A percentile compares a stretch with the other conserved stretches of the same genome.
Conservation (phyloP, 345 rosid species). For the Schrenkiella parvula region DNA sequence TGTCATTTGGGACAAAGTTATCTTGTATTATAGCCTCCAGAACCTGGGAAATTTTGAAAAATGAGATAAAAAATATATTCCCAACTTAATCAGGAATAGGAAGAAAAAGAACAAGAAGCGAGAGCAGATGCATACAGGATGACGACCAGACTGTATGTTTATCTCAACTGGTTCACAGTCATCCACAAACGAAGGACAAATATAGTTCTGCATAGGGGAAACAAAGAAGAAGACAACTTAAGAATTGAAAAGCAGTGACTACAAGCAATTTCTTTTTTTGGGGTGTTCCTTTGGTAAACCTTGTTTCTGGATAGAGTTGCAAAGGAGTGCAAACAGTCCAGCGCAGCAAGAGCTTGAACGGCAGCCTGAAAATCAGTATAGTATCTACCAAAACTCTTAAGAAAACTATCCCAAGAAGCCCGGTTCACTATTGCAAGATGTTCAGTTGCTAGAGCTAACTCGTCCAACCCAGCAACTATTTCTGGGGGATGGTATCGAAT, state of each 20-base stretch:
- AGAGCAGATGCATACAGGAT: constrained; percentile 58
- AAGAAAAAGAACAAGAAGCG: background rate
- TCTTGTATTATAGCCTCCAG: constrained; percentile 72
- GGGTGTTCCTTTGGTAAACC: constrained; percentile 36
- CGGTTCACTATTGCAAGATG: constrained; percentile 61
- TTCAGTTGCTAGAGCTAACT: constrained; percentile 72
- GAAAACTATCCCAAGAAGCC: constrained; percentile 79
- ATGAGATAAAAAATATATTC: background rate
- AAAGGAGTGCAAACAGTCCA: constrained; percentile 88
- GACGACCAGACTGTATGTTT: constrained; percentile 69
- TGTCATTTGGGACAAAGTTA: constrained; percentile 84
- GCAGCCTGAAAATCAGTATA: constrained; percentile 75
- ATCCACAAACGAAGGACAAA: constrained; percentile 58
- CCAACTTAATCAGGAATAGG: background rate
- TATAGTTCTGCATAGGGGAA: constrained; percentile 58
- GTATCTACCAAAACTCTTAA: constrained; percentile 54
- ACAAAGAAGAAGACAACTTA: background rate
- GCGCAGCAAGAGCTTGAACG: constrained; percentile 76
- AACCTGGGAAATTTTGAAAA: constrained; percentile 48
- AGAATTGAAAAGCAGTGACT: background rate
- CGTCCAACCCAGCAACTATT: constrained; percentile 65
- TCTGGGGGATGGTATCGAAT: constrained; percentile 95
- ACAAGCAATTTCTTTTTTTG: background rate
- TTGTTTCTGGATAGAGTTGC: constrained; percentile 78
- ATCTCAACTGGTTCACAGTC: constrained; percentile 73